Evolutionary conservation across 768 basidiomycete genomes (phyloP).

Genomic region (Dictyophora rubrovolvata): DNA sequence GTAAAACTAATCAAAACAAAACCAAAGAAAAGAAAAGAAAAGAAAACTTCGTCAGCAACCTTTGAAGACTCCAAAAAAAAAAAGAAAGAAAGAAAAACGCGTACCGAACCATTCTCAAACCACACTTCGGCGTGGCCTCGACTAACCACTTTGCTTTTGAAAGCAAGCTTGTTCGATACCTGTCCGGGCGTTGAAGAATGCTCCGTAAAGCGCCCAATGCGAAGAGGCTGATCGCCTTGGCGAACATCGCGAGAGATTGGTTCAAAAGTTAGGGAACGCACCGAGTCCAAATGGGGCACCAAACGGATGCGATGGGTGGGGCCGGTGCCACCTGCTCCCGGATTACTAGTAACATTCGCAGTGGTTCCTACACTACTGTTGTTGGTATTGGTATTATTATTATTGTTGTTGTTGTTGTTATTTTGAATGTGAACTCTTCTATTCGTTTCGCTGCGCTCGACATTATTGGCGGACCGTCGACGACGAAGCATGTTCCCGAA

Average conservation of each 20-base stretch:
- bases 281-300: slow-evolving; percentile 89
- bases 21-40: no score
- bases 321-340: background rate
- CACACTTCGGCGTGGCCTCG: slow-evolving; percentile 93
- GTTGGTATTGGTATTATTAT: background rate
- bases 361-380: background rate
- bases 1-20: slow-evolving; percentile 69
- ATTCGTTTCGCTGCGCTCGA: background rate
- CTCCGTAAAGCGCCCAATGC: slow-evolving; percentile 94
- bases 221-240: slow-evolving; percentile 57
- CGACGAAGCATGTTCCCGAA: slow-evolving; percentile 57
- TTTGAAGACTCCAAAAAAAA: background rate
- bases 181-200: slow-evolving; percentile 41
- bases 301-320: slow-evolving; percentile 73
- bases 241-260: slow-evolving; percentile 80
- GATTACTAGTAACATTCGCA: background rate
- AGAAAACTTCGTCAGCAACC: background rate
- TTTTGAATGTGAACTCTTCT: background rate
- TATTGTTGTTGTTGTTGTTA: background rate
- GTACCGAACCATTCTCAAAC: slow-evolving; percentile 27
- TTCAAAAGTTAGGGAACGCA: slow-evolving; percentile 84
- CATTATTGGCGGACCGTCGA: slow-evolving; percentile 36
- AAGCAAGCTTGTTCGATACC: slow-evolving; percentile 79
- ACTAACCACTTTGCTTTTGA: slow-evolving; percentile 92
- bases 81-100: slow-evolving; percentile 22